Conservation (phyloP, 1,284 basidiomycete genomes). For the Phellopilus nigrolimitatus region DNA sequence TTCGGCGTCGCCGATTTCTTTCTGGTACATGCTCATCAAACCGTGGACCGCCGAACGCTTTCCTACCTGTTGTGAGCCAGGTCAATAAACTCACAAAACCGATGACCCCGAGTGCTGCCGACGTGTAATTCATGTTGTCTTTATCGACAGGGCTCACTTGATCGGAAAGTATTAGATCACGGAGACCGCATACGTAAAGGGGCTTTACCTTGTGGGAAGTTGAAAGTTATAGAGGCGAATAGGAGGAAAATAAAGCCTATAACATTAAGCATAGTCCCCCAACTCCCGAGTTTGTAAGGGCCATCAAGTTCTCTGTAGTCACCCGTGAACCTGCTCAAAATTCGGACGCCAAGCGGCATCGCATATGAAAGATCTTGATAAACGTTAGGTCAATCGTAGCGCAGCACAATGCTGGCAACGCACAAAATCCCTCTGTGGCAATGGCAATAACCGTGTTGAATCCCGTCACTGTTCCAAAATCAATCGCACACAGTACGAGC, state of each 20-base stretch:
- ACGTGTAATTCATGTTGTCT: constrained; percentile 21
- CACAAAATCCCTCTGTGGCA: constrained; percentile 19
- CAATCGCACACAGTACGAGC: constrained; percentile 18
- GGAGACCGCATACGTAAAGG: background rate
- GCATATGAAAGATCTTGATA: constrained; percentile 17
- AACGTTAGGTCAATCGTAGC: background rate
- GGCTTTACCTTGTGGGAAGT: constrained; percentile 17
- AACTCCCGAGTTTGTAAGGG: constrained; percentile 14
- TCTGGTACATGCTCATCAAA: background rate
- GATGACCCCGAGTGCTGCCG: constrained; percentile 18
- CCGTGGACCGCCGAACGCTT: constrained; percentile 14
- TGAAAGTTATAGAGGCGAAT: constrained; percentile 21
- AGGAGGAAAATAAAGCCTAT: constrained; percentile 19
- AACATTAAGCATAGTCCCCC: constrained; percentile 8
- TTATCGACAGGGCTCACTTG: constrained; percentile 17
- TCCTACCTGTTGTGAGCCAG: constrained; percentile 16
- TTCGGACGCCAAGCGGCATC: constrained; percentile 15
- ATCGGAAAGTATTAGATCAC: background rate
- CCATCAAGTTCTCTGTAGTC: constrained; percentile 14
- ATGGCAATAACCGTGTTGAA: constrained; percentile 21
- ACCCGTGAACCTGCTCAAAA: constrained; percentile 14
- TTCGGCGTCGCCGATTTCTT: background rate
- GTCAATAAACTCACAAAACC: constrained; percentile 15
- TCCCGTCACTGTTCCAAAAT: constrained; percentile 19
- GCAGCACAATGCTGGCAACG: background rate